phyloP scores from a whole-genome alignment of 371 early-diverging fungal genomes.

The Dipsacomyces acuminosporus region DNA sequence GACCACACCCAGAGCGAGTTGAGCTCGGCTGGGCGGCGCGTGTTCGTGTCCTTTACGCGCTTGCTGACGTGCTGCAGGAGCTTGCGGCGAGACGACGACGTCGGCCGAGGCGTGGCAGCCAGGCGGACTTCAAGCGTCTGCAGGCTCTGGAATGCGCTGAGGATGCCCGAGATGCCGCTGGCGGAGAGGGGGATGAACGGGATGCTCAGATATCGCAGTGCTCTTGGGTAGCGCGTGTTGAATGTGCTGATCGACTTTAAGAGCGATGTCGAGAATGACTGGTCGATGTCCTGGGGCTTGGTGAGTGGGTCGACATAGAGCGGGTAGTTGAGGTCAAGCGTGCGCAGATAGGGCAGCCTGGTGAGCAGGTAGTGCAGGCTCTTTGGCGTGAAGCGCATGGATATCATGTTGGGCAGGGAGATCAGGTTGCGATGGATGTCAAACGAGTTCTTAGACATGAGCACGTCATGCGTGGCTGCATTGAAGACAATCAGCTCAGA shows the following conservation, averaged over 20 bases:
- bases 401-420: conserved; percentile 38
- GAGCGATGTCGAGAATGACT: conserved; percentile 35
- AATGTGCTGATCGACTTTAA: conserved; percentile 13
- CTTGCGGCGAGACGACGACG: conserved; percentile 36
- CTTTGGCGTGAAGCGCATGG: conserved; percentile 45
- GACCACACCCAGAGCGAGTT: conserved; percentile 41
- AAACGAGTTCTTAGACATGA: conserved; percentile 42
- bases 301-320: conserved; percentile 43
- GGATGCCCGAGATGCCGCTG: conserved; percentile 37
- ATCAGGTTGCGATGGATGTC: conserved; percentile 41
- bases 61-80: conserved; percentile 15
- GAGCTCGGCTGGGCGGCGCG: conserved; percentile 36
- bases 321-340: conserved; percentile 46
- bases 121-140: conserved; percentile 40
- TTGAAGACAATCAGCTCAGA: conserved; percentile 41
- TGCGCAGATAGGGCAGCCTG: conserved; percentile 35
- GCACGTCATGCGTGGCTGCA: conserved; percentile 38
- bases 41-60: conserved; percentile 26
- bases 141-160: conserved; percentile 33
- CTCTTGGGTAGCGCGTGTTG: conserved; percentile 23
- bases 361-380: conserved; percentile 42
- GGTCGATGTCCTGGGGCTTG: conserved; percentile 36
- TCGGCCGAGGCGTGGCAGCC: conserved; percentile 26
- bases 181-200: conserved; percentile 40
- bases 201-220: conserved; percentile 43